Evolutionary conservation across 768 basidiomycete species (phyloP).

Genomic region (Coprinopsis sp.): DNA sequence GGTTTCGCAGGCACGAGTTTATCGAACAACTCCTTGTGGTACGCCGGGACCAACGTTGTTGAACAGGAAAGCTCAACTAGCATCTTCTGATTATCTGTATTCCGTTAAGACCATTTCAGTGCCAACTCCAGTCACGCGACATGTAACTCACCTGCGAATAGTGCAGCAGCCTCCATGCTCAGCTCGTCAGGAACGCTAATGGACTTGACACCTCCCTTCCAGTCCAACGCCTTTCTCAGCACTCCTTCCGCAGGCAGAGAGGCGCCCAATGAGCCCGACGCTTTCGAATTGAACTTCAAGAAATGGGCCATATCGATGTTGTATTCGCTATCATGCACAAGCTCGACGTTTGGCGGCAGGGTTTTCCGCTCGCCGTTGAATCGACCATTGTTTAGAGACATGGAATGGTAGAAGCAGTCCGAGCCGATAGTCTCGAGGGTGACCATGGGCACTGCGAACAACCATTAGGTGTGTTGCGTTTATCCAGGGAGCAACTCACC

Average conservation of each 20-base stretch:
- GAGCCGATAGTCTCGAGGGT: constrained; percentile 68
- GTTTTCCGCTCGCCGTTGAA: constrained; percentile 26
- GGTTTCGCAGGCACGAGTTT: constrained; percentile 37
- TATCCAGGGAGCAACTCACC: constrained; percentile 35
- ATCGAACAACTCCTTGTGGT: constrained; percentile 52
- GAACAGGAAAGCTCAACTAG: constrained; percentile 74
- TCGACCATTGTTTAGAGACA: constrained; percentile 49
- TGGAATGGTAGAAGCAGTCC: constrained; percentile 69
- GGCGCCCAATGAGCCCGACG: constrained; percentile 68
- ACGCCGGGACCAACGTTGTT: constrained; percentile 63
- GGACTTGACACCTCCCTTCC: constrained; percentile 51
- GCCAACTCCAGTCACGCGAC: not conserved
- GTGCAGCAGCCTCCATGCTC: constrained; percentile 54
- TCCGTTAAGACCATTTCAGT: constrained; percentile 9
- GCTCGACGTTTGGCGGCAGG: constrained; percentile 38
- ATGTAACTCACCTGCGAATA: constrained; percentile 51
- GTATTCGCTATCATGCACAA: constrained; percentile 36
- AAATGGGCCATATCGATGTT: constrained; percentile 56
- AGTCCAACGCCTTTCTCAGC: constrained; percentile 60
- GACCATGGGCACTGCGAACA: constrained; percentile 52
- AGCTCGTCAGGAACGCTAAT: constrained; percentile 65
- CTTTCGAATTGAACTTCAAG: constrained; percentile 52
- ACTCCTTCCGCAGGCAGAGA: constrained; percentile 57
- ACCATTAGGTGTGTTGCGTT: not conserved
- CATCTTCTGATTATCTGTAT: constrained; percentile 67